These are phyloP conservation scores for Vaccinium vitisidaea DNA, from an alignment of 148 eudicot genomes.

Conservation along the genomic window DNA sequence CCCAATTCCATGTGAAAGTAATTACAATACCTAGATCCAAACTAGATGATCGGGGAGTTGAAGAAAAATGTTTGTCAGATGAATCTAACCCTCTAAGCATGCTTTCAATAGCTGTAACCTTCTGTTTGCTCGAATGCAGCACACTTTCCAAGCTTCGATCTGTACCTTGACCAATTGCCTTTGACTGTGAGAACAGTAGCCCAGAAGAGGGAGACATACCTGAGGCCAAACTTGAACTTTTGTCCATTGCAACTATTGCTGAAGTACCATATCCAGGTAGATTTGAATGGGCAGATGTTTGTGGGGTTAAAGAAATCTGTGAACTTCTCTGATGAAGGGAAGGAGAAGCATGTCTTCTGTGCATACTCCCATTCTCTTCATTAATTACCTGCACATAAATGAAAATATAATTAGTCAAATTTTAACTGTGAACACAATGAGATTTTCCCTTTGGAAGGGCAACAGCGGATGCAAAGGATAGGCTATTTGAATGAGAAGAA, in stretches of 20 bases:
- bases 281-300: constrained; percentile 59
- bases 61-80: constrained; percentile 56
- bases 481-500: constrained; percentile 1
- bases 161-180: constrained; percentile 59
- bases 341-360: constrained; percentile 95
- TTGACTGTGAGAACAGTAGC: constrained; percentile 67
- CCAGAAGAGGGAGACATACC: constrained; percentile 69
- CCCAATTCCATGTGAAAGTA: constrained; percentile 13
- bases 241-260: constrained; percentile 96
- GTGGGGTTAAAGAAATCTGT: constrained; percentile 46
- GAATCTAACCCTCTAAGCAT: constrained; percentile 87
- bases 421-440: background rate
- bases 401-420: background rate
- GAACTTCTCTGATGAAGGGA: constrained; percentile 77
- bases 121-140: constrained; percentile 88
- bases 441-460: background rate
- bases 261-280: constrained; percentile 96
- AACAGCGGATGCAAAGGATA: background rate
- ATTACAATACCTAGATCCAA: constrained; percentile 81
- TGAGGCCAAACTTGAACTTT: constrained; percentile 68
- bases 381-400: constrained; percentile 52
- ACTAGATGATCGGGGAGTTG: constrained; percentile 72
- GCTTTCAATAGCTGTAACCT: constrained; percentile 97
- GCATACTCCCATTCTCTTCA: constrained; percentile 93
- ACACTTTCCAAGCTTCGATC: constrained; percentile 93